These are phyloP conservation scores for Neurospora tetrasperma DNA, from an alignment of 495 filamentous ascomycete species.

Conservation along the genomic window DNA sequence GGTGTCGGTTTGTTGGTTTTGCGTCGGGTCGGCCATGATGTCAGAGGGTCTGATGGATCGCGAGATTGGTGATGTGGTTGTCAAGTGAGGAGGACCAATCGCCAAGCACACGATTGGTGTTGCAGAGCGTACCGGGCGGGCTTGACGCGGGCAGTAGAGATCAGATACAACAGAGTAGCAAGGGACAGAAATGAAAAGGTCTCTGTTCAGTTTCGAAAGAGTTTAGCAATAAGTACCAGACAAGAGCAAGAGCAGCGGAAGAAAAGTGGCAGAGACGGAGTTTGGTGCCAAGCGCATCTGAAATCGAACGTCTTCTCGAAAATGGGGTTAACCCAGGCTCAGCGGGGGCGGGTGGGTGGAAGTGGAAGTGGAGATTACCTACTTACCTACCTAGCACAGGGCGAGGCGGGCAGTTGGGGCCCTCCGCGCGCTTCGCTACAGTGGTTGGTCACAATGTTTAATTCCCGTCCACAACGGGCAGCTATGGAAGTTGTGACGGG, in stretches of 20 bases:
- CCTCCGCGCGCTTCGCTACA: neutral
- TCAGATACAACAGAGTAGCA: neutral
- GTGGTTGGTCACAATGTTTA: neutral
- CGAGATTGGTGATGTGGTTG: slow-evolving; percentile 1
- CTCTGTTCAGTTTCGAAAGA: neutral
- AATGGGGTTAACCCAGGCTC: neutral
- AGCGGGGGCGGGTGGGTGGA: neutral
- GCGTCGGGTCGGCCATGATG: slow-evolving; percentile 26
- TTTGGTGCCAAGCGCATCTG: neutral
- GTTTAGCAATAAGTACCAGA: neutral
- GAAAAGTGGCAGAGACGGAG: neutral
- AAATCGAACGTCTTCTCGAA: neutral
- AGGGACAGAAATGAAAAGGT: neutral
- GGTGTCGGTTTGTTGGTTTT: slow-evolving; percentile 23
- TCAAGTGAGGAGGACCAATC: neutral
- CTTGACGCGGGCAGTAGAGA: neutral
- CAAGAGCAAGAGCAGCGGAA: neutral
- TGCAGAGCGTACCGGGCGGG: neutral
- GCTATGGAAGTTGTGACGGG: neutral
- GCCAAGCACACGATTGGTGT: neutral
- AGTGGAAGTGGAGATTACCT: neutral
- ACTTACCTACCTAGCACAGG: neutral
- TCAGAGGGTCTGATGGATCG: slow-evolving; percentile 7
- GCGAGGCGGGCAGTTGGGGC: neutral
- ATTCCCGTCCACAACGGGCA: neutral